These are phyloP conservation scores for Hsuehochloa calcarea DNA, from an alignment of 176 grass and related monocot genomes.

Conservation along the genomic window DNA sequence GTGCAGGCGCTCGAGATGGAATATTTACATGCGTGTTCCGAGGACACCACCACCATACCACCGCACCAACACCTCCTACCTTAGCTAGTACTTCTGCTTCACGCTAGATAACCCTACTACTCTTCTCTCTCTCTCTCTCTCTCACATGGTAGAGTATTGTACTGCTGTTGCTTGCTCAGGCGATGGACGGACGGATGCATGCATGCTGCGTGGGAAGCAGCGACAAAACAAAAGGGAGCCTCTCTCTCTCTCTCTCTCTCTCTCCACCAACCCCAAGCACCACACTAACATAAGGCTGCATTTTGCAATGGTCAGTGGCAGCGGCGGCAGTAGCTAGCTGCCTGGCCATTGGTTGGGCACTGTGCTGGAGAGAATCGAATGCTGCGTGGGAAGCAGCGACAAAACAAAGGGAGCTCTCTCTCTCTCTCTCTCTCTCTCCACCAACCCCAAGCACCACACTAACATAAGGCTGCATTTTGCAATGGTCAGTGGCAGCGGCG, in stretches of 20 bases:
- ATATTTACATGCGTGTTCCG: constrained; percentile 39
- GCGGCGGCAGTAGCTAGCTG: neutral
- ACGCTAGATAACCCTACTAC: neutral
- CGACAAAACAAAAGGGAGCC: constrained; percentile 27
- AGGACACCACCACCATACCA: neutral
- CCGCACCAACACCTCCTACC: neutral
- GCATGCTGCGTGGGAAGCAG: constrained; percentile 37
- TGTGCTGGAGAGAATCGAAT: constrained; percentile 55
- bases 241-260: neutral
- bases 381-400: constrained; percentile 38
- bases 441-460: constrained; percentile 26
- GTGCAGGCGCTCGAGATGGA: constrained; percentile 5
- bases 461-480: constrained; percentile 38
- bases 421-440: neutral
- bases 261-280: constrained; percentile 21
- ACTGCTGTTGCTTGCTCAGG: neutral
- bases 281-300: constrained; percentile 43
- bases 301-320: neutral
- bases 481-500: neutral
- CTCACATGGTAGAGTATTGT: neutral
- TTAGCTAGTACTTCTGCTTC: neutral
- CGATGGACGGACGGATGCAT: constrained; percentile 30
- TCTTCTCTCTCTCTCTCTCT: neutral
- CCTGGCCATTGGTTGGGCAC: constrained; percentile 3
- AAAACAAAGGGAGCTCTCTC: neutral